These are phyloP conservation scores for Cylindrotheca fusiformis DNA, from an alignment of 108 stramenopile genomes.

Conservation along the genomic window DNA sequence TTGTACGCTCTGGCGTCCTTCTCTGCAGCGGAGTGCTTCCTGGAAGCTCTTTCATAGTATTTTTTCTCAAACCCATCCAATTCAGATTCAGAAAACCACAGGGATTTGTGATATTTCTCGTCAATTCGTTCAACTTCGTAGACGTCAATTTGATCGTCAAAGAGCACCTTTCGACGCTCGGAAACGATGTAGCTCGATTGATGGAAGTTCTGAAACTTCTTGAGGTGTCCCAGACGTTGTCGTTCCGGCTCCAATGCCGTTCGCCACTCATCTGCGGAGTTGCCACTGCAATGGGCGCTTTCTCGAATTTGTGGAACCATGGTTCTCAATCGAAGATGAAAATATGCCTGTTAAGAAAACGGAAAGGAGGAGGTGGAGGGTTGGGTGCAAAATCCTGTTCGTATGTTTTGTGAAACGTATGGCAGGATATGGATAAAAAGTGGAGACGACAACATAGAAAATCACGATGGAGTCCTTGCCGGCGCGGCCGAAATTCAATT, in stretches of 20 bases:
- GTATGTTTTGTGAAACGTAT: not conserved
- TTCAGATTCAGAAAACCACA: conserved; percentile 10
- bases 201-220: not conserved
- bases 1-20: conserved; percentile 15
- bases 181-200: not conserved
- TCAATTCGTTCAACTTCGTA: not conserved
- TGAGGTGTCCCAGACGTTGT: not conserved
- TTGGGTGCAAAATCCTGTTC: too few relatives aligned
- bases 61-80: conserved; percentile 6
- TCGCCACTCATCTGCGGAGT: not conserved
- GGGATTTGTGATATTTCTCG: not conserved
- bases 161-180: conserved; percentile 4
- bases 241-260: not conserved
- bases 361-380: too few relatives aligned
- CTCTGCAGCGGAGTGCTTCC: not conserved
- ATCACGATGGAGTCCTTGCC: too few relatives aligned
- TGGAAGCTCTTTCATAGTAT: not conserved
- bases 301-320: not conserved
- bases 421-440: not conserved
- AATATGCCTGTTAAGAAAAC: too few relatives aligned
- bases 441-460: too few relatives aligned
- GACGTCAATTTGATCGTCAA: not conserved
- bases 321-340: too few relatives aligned
- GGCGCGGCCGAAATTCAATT: not conserved
- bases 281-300: not conserved